phyloP scores from a whole-genome alignment of 768 basidiomycete species.

The Tricholoma sp. region DNA sequence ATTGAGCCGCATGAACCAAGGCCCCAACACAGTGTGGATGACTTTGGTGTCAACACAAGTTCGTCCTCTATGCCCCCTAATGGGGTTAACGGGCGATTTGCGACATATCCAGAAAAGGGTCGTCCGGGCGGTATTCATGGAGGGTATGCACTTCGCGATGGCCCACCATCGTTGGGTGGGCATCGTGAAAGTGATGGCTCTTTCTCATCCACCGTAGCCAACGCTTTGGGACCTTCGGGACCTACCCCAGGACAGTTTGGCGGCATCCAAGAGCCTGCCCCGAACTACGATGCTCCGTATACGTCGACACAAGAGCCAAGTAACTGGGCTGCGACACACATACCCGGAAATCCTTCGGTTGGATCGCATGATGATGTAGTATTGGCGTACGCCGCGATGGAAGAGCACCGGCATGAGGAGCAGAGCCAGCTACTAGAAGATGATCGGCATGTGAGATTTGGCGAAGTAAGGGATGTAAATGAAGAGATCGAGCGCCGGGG shows the following conservation, averaged over 20 bases:
- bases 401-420: constrained; percentile 9
- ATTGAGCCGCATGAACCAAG: constrained; percentile 1
- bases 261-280: constrained; percentile 7
- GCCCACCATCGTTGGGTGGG: constrained; percentile 19
- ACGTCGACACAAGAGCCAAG: constrained; percentile 35
- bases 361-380: constrained; percentile 28
- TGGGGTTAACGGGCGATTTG: constrained; percentile 46
- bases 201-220: constrained; percentile 33
- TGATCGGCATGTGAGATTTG: constrained; percentile 40
- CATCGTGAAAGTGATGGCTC: constrained; percentile 24
- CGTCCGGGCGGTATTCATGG: constrained; percentile 16
- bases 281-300: constrained; percentile 18
- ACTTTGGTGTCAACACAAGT: constrained; percentile 34
- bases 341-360: constrained; percentile 8
- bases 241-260: neutral
- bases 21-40: constrained; percentile 29
- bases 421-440: constrained; percentile 1
- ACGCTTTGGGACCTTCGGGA: constrained; percentile 20
- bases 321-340: constrained; percentile 20
- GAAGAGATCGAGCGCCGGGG: constrained; percentile 27
- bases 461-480: constrained; percentile 34
- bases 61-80: constrained; percentile 14
- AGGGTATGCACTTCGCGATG: constrained; percentile 24
- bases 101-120: constrained; percentile 59
- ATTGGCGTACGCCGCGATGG: constrained; percentile 32